Evolutionary conservation across 2,329 filamentous ascomycete genomes (phyloP), one percentile per base, ranked within the genome.

Genomic region (Epichloe typhina): DNA sequence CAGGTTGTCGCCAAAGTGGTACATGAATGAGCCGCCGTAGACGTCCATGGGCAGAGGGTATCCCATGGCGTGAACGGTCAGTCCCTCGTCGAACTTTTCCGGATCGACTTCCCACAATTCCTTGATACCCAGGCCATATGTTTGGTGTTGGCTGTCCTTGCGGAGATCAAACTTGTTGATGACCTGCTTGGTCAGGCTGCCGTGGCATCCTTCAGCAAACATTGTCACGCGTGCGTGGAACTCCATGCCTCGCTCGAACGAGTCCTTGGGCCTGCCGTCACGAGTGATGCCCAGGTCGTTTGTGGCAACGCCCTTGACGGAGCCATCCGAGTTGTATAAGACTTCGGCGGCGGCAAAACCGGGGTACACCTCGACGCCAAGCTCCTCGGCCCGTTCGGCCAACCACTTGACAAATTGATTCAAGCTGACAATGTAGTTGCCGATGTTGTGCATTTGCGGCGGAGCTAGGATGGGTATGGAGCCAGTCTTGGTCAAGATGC

Each of bases 1-100:
- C 60, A 97, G 79, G 68, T 97, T 98, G 60, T 98, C 91, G 38
- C 90, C 93, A 67, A 97, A 98, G 68, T 98, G 93, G 64, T 98
- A 98, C 87, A 98, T 90, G 83, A 89, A 98, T n/a, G 87, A 89
- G 57, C 93, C 93, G 58, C 93, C 93, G 64, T 98, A 98, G 8
- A 90, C 93, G 64, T 97, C 85, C 59, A 76, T 80, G 15, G 88
- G 80, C 43, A 98, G 71, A 19, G 93, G 93, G 62, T 95, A 97
- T 19, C 93, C 93, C 83, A 98, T 81, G 4, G 88, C 86, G 71
- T 98, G 93, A 4, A 83, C 80, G 44, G 97, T 80, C 58, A 91
- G 74, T 49, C 93, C 93, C 62, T 86, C 86, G 54, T 84, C 76
- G 69, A 96, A 97, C 69, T 95, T 97, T 60, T 87, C 88, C 0